Base-by-base conservation (phyloP, 2,329 filamentous ascomycete genomes). In the Penicillium sp. region DNA sequence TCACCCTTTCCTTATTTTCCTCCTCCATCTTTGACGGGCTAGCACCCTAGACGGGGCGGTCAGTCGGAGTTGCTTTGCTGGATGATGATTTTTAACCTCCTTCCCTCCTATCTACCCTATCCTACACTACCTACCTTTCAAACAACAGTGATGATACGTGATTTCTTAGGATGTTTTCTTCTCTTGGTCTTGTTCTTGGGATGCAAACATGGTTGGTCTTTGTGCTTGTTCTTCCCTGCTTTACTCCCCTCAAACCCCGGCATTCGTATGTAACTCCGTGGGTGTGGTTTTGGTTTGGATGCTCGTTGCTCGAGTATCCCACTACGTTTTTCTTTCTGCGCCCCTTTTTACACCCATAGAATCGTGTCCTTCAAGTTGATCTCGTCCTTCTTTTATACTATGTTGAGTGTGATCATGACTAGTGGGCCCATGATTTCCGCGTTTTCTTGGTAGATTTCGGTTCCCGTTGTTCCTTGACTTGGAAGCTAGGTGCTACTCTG, bases 81-180 rank as follows among this genome's bases (percentile, higher is more conserved):
- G 50, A 43, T 31, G 49, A 39, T 51, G 14, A 24, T 16, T 35
- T 19, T 22, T 31, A 41, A 24, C 13, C 19, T 37, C 27, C 35
- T 4, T 22, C 16, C 16, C 47, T 24, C 16, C 36, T 27, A 18
- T 37, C 51, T 44, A 44, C 37, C 14, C 24, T 24, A 36, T 36
- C 50, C 36, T 44, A 37, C 18, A 24, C 10, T 46, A 54, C 40
- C 40, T 36, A 24, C 24, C 27, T 44, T 19, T 19, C 18, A 16
- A 46, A 33, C 33, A 54, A 61, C 60, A 50, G 59, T 58, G 37
- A 60, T 59, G 67, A 64, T 52, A 60, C 66, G 51, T 33, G 62
- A 63, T 65, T 60, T 40, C 58, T 67, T 62, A 69, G 63, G 67
- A 70, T 69, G 65, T 69, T 68, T 67, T 63, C 60, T 55, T 55